Evolutionary conservation across 2,329 filamentous ascomycete genomes (phyloP), one percentile per base, ranked within the genome.

Genomic region (Hypoxylon sp.): DNA sequence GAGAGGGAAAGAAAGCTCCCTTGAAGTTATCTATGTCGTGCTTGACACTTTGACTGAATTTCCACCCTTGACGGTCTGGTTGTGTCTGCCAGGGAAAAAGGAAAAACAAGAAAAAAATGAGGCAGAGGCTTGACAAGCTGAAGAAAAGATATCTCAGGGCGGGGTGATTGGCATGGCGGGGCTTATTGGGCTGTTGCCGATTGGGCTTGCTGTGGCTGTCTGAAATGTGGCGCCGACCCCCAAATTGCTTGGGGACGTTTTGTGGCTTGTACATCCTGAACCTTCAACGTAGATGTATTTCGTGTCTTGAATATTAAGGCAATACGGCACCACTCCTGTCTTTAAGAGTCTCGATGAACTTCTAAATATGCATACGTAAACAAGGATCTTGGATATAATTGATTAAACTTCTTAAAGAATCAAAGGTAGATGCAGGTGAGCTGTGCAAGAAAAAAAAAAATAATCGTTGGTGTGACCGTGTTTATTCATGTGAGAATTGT

Each of bases 131-230:
- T 69, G 71, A 56, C 39, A 56, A 56, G 54, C 54, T 74, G 73
- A 76, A 77, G 72, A 78, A 78, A 77, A 77, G 65, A 71, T 71
- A 74, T 13, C 42, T 47, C 67, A 77, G 69, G 70, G 75, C 72
- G 76, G 76, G 77, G 77, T 77, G 76, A 67, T 70, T 72, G 70
- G 60, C 63, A 63, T 70, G 72, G 75, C 73, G 76, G 76, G 76
- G 70, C 53, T 63, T 67, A 55, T 71, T 70, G 63, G 61, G 50
- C 64, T 67, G 67, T n/a, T 39, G 62, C 17, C 33, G 39, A 59
- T 65, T 68, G 59, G 62, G 56, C 48, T 65, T 67, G 53, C 48
- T 54, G 56, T 66, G 58, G 59, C 39, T 59, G 42, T 53, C 63
- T 2, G 55, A 42, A 13, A 31, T 52, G 60, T 65, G 57, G 68